These are phyloP conservation scores for Phytopythium oedochilum DNA, from an alignment of 352 stramenopile genomes.

Conservation along the genomic window DNA sequence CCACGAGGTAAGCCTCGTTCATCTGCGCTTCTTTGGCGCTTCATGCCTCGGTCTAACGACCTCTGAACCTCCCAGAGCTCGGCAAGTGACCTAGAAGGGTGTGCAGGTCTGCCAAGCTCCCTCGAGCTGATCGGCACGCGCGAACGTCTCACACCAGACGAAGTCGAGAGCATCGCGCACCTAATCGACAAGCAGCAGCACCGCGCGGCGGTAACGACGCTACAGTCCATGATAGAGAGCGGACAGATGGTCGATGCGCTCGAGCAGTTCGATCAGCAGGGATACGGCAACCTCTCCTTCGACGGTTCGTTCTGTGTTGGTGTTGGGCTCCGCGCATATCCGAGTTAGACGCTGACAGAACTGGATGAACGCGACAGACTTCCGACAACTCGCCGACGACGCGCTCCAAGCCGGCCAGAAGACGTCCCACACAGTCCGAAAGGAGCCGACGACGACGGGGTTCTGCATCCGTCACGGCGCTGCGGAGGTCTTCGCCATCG, in stretches of 20 bases:
- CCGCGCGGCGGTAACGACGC: constrained; percentile 12
- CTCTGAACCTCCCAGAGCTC: too few species aligned
- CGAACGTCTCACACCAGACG: constrained; percentile 14
- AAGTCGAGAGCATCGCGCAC: constrained; percentile 16
- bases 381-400: constrained; percentile 33
- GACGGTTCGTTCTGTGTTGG: constrained; percentile 22
- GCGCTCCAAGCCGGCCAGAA: constrained; percentile 25
- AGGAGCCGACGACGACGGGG: constrained; percentile 31
- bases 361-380: constrained; percentile 24
- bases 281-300: constrained; percentile 53
- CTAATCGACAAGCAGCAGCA: constrained; percentile 21
- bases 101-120: not conserved
- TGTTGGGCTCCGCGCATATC: too few species aligned
- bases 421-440: constrained; percentile 18
- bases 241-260: constrained; percentile 30
- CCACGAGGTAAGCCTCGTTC: not conserved
- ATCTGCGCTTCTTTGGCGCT: not conserved
- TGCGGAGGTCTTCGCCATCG: constrained; percentile 28
- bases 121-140: constrained; percentile 8
- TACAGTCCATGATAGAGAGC: constrained; percentile 46
- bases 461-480: constrained; percentile 64
- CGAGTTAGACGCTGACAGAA: too few species aligned
- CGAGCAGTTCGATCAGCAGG: constrained; percentile 42
- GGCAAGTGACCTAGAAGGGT: not conserved
- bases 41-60: not conserved